Percentiles rank a stretch among this genome's conserved stretches.
Evolutionary conservation across 345 rosid genomes (phyloP).

Genomic region (Schrenkiella parvula): DNA sequence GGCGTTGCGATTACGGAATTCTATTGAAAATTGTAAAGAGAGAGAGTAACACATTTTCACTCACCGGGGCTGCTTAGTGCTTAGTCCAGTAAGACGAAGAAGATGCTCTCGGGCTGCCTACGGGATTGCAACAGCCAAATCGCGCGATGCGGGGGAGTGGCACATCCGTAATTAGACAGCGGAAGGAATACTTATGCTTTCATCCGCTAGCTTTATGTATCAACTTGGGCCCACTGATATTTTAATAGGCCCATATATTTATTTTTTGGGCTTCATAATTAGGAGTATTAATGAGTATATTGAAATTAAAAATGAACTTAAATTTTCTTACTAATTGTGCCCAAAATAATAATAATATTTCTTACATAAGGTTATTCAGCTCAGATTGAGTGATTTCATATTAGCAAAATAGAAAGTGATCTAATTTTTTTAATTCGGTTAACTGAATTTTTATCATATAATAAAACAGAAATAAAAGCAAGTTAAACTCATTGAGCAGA

Average conservation of each 20-base stretch:
- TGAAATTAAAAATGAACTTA: too few relatives aligned
- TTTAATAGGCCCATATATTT: background rate
- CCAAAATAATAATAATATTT: too few relatives aligned
- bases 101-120: background rate
- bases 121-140: conserved; percentile 3
- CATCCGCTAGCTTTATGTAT: background rate
- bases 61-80: conserved; percentile 1
- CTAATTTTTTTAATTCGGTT: too few relatives aligned
- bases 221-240: background rate
- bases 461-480: too few relatives aligned
- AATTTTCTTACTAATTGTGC: too few relatives aligned
- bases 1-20: background rate
- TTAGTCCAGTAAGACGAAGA: conserved; percentile 1
- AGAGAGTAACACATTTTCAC: conserved; percentile 30
- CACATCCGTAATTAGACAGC: conserved; percentile 6
- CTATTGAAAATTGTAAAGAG: conserved; percentile 13
- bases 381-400: background rate
- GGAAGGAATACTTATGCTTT: background rate
- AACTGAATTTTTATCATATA: too few relatives aligned
- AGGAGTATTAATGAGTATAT: background rate
- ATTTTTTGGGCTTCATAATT: background rate
- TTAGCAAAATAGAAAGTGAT: too few relatives aligned
- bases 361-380: too few relatives aligned
- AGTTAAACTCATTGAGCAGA: too few relatives aligned
- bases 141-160: conserved; percentile 6